These are phyloP conservation scores for Camelina hispida DNA, from an alignment of 345 rosid species.

Conservation along the genomic window DNA sequence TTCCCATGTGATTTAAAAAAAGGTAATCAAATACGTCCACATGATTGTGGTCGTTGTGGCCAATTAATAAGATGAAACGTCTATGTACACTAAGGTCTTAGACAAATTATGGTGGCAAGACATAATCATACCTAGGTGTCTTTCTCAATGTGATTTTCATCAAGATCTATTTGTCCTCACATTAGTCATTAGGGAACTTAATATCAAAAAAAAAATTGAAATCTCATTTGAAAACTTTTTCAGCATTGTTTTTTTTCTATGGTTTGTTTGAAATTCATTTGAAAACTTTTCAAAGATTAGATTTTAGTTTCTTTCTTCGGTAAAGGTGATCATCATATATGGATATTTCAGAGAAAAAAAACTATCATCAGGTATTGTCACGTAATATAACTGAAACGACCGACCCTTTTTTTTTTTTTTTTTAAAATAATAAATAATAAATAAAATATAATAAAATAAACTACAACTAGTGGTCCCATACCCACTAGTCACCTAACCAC, in stretches of 20 bases:
- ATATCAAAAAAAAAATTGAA: constrained; percentile 18
- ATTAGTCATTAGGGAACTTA: background rate
- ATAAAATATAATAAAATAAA: too few relatives aligned
- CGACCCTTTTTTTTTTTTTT: too few relatives aligned
- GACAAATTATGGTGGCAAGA: constrained; percentile 36
- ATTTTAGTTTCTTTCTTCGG: background rate
- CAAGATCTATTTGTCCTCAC: background rate
- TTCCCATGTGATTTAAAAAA: constrained; percentile 17
- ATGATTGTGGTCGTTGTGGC: background rate
- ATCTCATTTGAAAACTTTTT: constrained; percentile 20
- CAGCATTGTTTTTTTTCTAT: constrained; percentile 15
- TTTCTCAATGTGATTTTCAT: constrained; percentile 1
- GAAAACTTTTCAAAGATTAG: background rate
- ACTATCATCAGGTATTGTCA: too few relatives aligned
- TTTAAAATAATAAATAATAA: too few relatives aligned
- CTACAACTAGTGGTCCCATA: too few relatives aligned
- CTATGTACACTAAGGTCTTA: background rate
- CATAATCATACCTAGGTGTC: constrained; percentile 37
- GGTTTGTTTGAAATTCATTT: background rate
- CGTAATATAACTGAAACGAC: too few relatives aligned
- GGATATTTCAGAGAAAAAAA: background rate
- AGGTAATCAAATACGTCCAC: constrained; percentile 7
- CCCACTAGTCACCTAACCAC: too few relatives aligned
- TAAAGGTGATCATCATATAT: background rate
- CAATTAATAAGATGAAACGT: constrained; percentile 4